Evolutionary conservation across 1,284 basidiomycete genomes (phyloP).

Genomic region (Pterulicium gracile): DNA sequence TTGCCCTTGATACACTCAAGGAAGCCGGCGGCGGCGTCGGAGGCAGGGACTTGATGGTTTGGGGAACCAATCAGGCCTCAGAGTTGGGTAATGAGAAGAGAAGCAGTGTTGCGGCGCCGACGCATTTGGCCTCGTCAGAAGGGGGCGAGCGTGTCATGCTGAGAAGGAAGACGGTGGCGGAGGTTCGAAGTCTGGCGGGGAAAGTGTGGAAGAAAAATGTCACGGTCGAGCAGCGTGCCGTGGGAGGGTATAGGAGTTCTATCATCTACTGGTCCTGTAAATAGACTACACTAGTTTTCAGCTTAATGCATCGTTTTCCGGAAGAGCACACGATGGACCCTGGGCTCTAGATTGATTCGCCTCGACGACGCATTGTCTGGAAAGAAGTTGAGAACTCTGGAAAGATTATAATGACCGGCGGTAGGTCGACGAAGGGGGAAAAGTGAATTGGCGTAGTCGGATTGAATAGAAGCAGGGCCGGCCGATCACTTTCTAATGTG

Average conservation of each 20-base stretch:
- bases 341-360: too few species aligned
- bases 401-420: too few species aligned
- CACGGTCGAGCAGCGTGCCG: constrained; percentile 59
- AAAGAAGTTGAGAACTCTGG: too few species aligned
- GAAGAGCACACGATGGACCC: too few species aligned
- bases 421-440: too few species aligned
- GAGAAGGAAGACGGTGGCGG: constrained; percentile 35
- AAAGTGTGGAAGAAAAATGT: constrained; percentile 56
- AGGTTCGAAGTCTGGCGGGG: constrained; percentile 57
- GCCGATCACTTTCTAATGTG: not conserved
- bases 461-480: not conserved
- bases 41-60: constrained; percentile 53
- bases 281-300: too few species aligned
- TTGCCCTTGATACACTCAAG: constrained; percentile 54
- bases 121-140: constrained; percentile 36
- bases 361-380: too few species aligned
- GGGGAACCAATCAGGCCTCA: constrained; percentile 65
- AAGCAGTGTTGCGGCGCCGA: constrained; percentile 63
- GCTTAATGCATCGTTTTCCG: too few species aligned
- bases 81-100: constrained; percentile 84
- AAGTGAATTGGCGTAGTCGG: not conserved
- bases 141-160: constrained; percentile 47
- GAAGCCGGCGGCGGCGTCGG: constrained; percentile 32
- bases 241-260: constrained; percentile 52
- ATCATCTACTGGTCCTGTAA: constrained; percentile 68